phyloP scores from a whole-genome alignment of 2,329 filamentous ascomycete species.

The Fusarium ambrosium region DNA sequence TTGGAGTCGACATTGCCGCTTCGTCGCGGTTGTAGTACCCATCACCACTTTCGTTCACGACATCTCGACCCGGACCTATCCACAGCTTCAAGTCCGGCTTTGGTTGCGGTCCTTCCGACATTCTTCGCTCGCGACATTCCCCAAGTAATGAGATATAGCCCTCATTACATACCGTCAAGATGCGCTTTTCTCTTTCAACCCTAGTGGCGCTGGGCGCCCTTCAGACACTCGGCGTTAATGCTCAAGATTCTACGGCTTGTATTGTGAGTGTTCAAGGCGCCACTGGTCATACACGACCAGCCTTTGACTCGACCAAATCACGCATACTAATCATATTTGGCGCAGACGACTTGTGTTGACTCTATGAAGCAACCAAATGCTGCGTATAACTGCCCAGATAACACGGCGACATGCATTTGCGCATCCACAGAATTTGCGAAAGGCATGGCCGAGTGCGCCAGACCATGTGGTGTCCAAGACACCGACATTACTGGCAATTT shows the following conservation, averaged over 20 bases:
- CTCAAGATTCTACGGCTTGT: constrained; percentile 38
- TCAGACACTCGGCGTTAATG: constrained; percentile 44
- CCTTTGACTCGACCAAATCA: neutral
- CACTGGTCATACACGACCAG: neutral
- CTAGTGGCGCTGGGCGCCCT: constrained; percentile 49
- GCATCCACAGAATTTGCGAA: constrained; percentile 49
- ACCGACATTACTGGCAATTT: constrained; percentile 40
- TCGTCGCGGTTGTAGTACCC: neutral
- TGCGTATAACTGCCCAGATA: constrained; percentile 45
- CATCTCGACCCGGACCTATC: neutral
- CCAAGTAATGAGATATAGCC: constrained; percentile 9
- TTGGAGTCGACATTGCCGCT: constrained; percentile 4
- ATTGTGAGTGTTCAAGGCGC: constrained; percentile 47
- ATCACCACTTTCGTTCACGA: constrained; percentile 1
- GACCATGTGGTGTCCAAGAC: constrained; percentile 43
- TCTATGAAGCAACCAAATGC: constrained; percentile 18
- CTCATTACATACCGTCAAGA: constrained; percentile 29
- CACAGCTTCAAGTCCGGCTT: neutral
- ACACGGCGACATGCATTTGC: constrained; percentile 57
- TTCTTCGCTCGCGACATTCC: constrained; percentile 1
- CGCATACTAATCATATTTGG: constrained; percentile 20
- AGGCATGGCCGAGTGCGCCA: constrained; percentile 59
- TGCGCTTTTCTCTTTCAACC: constrained; percentile 48
- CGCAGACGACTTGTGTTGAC: constrained; percentile 32
- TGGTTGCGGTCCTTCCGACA: neutral